Percentiles rank a stretch among this genome's conserved stretches.
Evolutionary conservation across 108 stramenopile species (phyloP).

Genomic region (Licmophora abbreviata): DNA sequence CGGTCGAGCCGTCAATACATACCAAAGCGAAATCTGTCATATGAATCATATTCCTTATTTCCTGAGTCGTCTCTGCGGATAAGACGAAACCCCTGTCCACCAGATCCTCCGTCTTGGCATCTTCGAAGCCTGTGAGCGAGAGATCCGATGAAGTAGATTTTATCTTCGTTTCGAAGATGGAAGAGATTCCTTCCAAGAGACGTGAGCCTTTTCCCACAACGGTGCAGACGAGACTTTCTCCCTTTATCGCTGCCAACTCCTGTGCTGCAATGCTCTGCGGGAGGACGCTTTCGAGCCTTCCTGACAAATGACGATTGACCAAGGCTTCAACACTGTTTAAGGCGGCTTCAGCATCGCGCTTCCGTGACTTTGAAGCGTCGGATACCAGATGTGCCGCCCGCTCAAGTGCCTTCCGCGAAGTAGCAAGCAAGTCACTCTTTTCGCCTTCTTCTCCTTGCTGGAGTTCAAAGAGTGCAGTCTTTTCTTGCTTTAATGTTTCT

Average conservation of each 20-base stretch:
- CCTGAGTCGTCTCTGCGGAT: slow-evolving; percentile 53
- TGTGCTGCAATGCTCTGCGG: slow-evolving; percentile 44
- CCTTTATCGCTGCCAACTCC: slow-evolving; percentile 73
- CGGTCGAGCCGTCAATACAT: slow-evolving; percentile 49
- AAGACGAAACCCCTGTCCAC: slow-evolving; percentile 15
- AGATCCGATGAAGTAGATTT: slow-evolving; percentile 14
- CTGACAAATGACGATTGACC: slow-evolving; percentile 42
- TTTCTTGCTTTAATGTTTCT: slow-evolving; percentile 69
- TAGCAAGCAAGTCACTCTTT: slow-evolving; percentile 49
- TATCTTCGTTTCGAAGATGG: slow-evolving; percentile 47
- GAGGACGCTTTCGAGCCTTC: slow-evolving; percentile 54
- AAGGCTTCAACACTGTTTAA: slow-evolving; percentile 60
- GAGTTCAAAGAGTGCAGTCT: slow-evolving; percentile 60
- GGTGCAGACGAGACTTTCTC: slow-evolving; percentile 65
- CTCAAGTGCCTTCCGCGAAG: slow-evolving; percentile 76
- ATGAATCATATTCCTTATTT: slow-evolving; percentile 63
- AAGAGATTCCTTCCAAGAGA: slow-evolving; percentile 48
- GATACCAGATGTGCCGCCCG: slow-evolving; percentile 67
- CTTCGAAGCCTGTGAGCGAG: slow-evolving; percentile 11
- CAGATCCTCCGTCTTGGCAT: slow-evolving; percentile 33
- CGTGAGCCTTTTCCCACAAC: slow-evolving; percentile 66
- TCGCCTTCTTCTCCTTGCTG: slow-evolving; percentile 71
- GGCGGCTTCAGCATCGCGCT: slow-evolving; percentile 56
- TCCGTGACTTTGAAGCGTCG: slow-evolving; percentile 69
- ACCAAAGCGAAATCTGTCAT: slow-evolving; percentile 55